These are phyloP conservation scores for Punica granatum DNA, from an alignment of 345 rosid genomes.

Conservation along the genomic window DNA sequence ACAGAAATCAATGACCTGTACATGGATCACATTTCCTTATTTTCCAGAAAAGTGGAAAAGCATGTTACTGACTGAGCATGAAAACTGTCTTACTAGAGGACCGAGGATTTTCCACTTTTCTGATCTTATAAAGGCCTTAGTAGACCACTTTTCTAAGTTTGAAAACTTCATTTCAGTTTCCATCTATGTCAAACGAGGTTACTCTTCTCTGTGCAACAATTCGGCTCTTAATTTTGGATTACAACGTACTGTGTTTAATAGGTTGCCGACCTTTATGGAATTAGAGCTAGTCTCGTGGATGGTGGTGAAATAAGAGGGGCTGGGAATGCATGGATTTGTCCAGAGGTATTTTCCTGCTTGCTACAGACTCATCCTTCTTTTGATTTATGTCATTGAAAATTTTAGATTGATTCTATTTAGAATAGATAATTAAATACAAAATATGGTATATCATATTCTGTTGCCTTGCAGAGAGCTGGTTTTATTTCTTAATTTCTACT, in stretches of 20 bases:
- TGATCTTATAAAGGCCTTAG: not conserved
- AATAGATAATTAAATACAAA: not conserved
- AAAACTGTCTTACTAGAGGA: not conserved
- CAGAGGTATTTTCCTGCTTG: slow-evolving; percentile 55
- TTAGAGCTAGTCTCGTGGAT: slow-evolving; percentile 96
- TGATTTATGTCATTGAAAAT: not conserved
- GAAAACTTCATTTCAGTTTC: not conserved
- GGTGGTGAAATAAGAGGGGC: slow-evolving; percentile 99
- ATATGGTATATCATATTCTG: not conserved
- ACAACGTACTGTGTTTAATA: slow-evolving; percentile 19
- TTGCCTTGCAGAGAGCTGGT: not conserved
- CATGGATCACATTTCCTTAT: not conserved
- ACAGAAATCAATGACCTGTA: not conserved
- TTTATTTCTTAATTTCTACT: not conserved
- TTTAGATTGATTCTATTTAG: not conserved
- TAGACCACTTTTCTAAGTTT: not conserved
- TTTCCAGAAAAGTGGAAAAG: not conserved
- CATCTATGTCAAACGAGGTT: not conserved
- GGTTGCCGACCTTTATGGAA: slow-evolving; percentile 97
- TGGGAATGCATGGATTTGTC: slow-evolving; percentile 97
- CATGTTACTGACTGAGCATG: not conserved
- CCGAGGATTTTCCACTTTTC: not conserved
- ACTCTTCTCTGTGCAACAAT: not conserved
- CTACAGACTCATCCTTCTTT: not conserved
- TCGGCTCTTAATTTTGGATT: not conserved